Conservation (phyloP, 495 filamentous ascomycete genomes). For the Penicillium steckii region DNA sequence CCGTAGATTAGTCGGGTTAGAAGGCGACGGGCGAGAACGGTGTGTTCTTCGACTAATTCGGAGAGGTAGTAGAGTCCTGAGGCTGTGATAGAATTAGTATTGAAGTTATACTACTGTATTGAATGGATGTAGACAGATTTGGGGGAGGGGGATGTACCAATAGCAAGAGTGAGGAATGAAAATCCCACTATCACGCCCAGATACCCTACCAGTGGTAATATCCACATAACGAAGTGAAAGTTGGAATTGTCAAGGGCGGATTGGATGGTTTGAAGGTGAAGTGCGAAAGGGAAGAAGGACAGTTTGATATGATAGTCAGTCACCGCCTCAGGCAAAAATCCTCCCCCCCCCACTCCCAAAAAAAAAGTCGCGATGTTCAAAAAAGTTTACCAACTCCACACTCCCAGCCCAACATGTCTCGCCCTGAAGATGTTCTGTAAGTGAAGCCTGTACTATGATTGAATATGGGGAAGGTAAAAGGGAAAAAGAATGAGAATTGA, state of each 20-base stretch:
- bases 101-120: background rate
- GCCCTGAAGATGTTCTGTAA: conserved; percentile 90
- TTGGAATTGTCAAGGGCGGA: background rate
- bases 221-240: conserved; percentile 66
- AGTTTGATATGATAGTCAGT: no score
- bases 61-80: conserved; percentile 98
- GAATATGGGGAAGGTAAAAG: no score
- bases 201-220: conserved; percentile 87
- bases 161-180: conserved; percentile 87
- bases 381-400: background rate
- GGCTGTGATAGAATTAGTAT: conserved; percentile 50
- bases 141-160: conserved; percentile 56
- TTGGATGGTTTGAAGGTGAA: background rate
- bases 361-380: conserved; percentile 12
- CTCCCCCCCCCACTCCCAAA: conserved; percentile 13
- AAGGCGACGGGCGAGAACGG: conserved; percentile 82
- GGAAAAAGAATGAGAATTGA: no score
- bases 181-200: conserved; percentile 86
- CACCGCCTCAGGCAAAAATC: no score
- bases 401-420: conserved; percentile 64
- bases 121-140: background rate
- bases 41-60: conserved; percentile 96
- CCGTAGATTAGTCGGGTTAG: conserved; percentile 82
- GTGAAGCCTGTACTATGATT: no score
- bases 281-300: conserved; percentile 1